Evolutionary conservation across 176 grass and related monocot species (phyloP).

Genomic region (barley (Hordeum vulgare)): MorexV3_pseudomolecules_assembly NC_058519.1:631588813-631589312

Average conservation of each 20-base stretch:
- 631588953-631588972: too few species aligned
- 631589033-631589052: too few species aligned
- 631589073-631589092: background rate
- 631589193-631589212: background rate
- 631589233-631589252: background rate
- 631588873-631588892: background rate
- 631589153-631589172: background rate
- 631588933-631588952: too few species aligned
- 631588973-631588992: background rate
- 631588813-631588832: background rate
- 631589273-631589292: background rate
- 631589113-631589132: background rate
- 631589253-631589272: background rate
- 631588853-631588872: background rate
- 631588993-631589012: too few species aligned
- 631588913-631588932: too few species aligned
- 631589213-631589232: background rate
- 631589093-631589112: background rate
- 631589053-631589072: background rate
- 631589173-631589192: background rate
- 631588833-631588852: background rate
- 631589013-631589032: background rate
- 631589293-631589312: background rate
- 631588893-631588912: too few species aligned
- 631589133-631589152: background rate